Base-by-base conservation (phyloP, 2,329 filamentous ascomycete species). In the Corynespora cassiicola region DNA sequence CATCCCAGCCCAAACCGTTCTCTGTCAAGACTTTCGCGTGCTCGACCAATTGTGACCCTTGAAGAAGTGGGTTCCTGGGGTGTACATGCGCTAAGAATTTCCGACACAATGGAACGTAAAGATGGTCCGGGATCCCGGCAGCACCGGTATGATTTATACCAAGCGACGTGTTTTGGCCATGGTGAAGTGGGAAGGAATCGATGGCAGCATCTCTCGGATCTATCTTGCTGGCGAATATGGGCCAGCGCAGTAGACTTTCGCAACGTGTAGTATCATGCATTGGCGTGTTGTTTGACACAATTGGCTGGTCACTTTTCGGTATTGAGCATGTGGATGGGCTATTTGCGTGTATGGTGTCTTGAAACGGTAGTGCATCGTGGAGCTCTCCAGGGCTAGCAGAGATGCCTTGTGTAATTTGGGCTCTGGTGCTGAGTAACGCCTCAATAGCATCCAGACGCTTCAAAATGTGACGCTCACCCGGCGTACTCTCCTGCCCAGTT, bases 171-270 rank as follows among this genome's bases (percentile, higher is more conserved):
- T n/a, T n/a, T n/a, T n/a, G n/a, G n/a, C n/a, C n/a, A n/a, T n/a
- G n/a, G n/a, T n/a, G n/a, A n/a, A n/a, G n/a, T n/a, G n/a, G n/a
- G 33, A 42, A 42, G 7, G 39, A 42, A 19, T 42, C 33, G 22
- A 42, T 36, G 18, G 27, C 23, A 2, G 32, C 26, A 14, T 36
- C 39, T 2, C n/a, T 9, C 17, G 18, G 15, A 14, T 36, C 27
- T 7, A 37, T 17, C 12, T 36, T 15, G n/a, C 27, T 23, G n/a
- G 31, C 11, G 18, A 42, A 42, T 10, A 42, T 18, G n/a, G 39
- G 39, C 38, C 33, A 42, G 6, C 17, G 20, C 6, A 42, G 22
- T 7, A 42, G 14, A 12, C 33, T 36, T 17, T 42, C 33, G 16
- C 32, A 31, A 8, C 39, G 19, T 7, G 22, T 33, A 22, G 32